Evolutionary conservation across 2,329 filamentous ascomycete species (phyloP).

Genomic region (Laburnicola sp.): DNA sequence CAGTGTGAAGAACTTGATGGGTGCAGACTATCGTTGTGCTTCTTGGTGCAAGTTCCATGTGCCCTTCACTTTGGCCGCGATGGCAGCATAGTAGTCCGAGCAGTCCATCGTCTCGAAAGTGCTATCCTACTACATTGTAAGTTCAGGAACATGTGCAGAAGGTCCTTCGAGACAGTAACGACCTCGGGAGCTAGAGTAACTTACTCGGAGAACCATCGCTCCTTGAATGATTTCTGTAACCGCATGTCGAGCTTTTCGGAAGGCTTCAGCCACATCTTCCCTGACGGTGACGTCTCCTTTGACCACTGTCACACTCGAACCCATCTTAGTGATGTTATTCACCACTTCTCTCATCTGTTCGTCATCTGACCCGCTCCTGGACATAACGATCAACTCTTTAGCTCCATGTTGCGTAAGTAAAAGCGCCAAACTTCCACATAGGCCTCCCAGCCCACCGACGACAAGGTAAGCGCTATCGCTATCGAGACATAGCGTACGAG

Average conservation of each 20-base stretch:
- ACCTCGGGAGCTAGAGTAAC: background rate
- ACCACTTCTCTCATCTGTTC: too few species aligned
- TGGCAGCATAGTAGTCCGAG: conserved; percentile 12
- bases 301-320: background rate
- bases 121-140: background rate
- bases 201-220: conserved; percentile 33
- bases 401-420: conserved; percentile 21
- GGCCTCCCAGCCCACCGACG: conserved; percentile 20
- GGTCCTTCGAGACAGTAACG: too few species aligned
- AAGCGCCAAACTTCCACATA: conserved; percentile 19
- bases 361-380: too few species aligned
- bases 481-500: background rate
- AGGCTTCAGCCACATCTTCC: background rate
- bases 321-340: too few species aligned
- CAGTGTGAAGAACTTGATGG: conserved; percentile 22
- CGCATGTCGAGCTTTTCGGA: background rate
- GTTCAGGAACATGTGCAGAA: background rate
- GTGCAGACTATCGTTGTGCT: background rate
- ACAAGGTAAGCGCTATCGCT: conserved; percentile 21
- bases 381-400: too few species aligned
- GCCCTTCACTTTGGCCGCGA: conserved; percentile 14
- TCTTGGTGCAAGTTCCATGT: conserved; percentile 17
- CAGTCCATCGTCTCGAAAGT: background rate
- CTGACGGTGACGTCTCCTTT: background rate
- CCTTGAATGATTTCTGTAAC: conserved; percentile 38